These are phyloP conservation scores for Globisporangium acanthophoron DNA, from an alignment of 352 stramenopile species.

Conservation along the genomic window DNA sequence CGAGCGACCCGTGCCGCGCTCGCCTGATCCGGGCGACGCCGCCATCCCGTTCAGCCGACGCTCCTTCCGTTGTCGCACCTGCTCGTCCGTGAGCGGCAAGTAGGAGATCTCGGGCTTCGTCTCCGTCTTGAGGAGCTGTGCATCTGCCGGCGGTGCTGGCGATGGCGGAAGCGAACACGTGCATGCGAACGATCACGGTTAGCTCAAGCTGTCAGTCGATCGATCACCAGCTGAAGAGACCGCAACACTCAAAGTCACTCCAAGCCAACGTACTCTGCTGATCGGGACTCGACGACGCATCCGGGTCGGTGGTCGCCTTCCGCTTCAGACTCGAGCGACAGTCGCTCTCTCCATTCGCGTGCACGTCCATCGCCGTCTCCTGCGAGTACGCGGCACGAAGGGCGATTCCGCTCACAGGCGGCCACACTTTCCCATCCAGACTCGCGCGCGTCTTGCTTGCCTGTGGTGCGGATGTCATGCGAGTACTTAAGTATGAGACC, in stretches of 20 bases:
- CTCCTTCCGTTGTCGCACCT: constrained; percentile 44
- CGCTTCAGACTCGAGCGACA: constrained; percentile 16
- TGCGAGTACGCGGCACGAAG: constrained; percentile 33
- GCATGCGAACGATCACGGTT: neutral
- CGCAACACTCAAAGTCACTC: too few species aligned
- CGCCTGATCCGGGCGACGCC: neutral
- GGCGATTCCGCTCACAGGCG: constrained; percentile 43
- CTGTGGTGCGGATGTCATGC: constrained; percentile 12
- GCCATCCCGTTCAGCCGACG: neutral
- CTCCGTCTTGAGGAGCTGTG: constrained; percentile 74
- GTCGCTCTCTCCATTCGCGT: constrained; percentile 18
- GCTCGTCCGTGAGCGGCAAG: constrained; percentile 63
- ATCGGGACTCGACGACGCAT: neutral
- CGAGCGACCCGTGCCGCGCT: neutral
- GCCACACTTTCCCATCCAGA: constrained; percentile 62
- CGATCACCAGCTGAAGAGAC: neutral
- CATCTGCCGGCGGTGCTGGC: constrained; percentile 52
- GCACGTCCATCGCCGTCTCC: constrained; percentile 47
- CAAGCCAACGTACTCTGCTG: neutral
- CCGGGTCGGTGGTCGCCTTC: constrained; percentile 16
- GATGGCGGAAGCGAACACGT: neutral
- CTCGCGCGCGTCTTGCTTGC: constrained; percentile 36
- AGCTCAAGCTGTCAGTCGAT: neutral
- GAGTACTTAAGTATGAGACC: too few species aligned
- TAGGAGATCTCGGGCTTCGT: constrained; percentile 81